These are phyloP conservation scores for Aspergillus glaucus DNA, from an alignment of 2,329 filamentous ascomycete species.

Conservation along the genomic window DNA sequence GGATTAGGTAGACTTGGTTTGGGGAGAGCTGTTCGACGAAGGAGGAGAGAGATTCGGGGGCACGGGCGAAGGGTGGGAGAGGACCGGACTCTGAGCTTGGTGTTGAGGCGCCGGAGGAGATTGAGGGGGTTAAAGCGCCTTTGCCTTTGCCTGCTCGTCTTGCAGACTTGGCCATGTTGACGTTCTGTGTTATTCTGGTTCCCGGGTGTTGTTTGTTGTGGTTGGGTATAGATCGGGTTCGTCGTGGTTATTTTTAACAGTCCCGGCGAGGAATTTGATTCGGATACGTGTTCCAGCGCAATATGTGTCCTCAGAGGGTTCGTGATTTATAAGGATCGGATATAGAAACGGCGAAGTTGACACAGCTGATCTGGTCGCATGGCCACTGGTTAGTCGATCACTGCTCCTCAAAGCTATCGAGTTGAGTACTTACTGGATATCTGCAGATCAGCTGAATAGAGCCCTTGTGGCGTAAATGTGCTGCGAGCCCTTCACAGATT, in stretches of 20 bases:
- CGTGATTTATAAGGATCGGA: not conserved
- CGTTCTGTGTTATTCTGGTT: not conserved
- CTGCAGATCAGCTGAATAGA: too few relatives aligned
- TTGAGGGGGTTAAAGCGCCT: constrained; percentile 16
- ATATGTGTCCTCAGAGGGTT: not conserved
- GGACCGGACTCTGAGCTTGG: constrained; percentile 27
- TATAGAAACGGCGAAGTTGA: constrained; percentile 6
- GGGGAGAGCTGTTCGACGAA: constrained; percentile 62
- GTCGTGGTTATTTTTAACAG: not conserved
- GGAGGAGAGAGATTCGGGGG: constrained; percentile 56
- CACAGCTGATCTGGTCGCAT: constrained; percentile 16
- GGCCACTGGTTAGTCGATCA: too few relatives aligned
- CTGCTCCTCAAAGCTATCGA: too few relatives aligned
- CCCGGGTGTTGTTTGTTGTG: not conserved
- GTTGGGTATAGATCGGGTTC: too few relatives aligned
- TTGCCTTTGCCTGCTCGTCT: constrained; percentile 25
- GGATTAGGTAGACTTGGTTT: constrained; percentile 72
- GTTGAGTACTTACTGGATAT: too few relatives aligned
- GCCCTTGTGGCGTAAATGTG: too few relatives aligned
- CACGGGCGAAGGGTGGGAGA: constrained; percentile 64
- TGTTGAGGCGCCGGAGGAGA: constrained; percentile 26
- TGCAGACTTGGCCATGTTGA: constrained; percentile 32
- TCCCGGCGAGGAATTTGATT: not conserved
- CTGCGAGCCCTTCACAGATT: too few relatives aligned
- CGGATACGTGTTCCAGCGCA: not conserved